Percentiles rank a stretch among this genome's conserved stretches.
These are phyloP conservation scores for Pseudopyrenochaeta lycopersici DNA, from an alignment of 2,329 filamentous ascomycete species.

Conservation along the genomic window DNA sequence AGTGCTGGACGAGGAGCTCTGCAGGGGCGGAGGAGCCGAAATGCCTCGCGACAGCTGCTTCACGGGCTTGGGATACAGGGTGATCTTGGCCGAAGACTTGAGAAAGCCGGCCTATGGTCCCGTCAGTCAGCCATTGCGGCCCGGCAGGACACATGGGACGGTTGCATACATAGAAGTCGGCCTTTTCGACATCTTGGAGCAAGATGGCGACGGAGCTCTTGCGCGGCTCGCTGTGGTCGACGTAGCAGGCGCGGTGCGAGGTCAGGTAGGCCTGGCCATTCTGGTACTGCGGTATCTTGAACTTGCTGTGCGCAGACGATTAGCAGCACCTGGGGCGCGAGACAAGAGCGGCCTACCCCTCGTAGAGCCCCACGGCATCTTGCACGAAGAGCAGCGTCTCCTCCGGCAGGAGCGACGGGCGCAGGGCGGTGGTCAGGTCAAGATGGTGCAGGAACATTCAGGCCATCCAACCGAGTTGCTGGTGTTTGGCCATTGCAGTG, in stretches of 20 bases:
- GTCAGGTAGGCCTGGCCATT: constrained; percentile 97
- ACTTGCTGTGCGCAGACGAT: constrained; percentile 70
- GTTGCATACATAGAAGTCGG: constrained; percentile 70
- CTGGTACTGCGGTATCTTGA: constrained; percentile 92
- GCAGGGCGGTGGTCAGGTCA: constrained; percentile 94
- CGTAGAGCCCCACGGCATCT: constrained; percentile 95
- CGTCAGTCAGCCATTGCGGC: constrained; percentile 22
- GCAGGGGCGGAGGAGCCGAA: constrained; percentile 53
- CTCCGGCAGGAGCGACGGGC: constrained; percentile 90
- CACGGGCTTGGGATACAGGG: constrained; percentile 80
- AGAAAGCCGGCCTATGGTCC: constrained; percentile 79
- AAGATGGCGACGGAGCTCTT: constrained; percentile 86
- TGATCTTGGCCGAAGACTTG: constrained; percentile 94
- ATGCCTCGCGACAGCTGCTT: constrained; percentile 69
- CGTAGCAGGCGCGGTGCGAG: constrained; percentile 93
- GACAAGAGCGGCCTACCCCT: constrained; percentile 73
- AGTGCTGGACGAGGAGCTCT: constrained; percentile 36
- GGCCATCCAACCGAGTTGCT: constrained; percentile 47
- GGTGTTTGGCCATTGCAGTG: constrained; percentile 21
- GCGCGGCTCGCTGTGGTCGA: constrained; percentile 86
- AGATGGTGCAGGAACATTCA: constrained; percentile 98
- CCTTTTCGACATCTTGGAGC: constrained; percentile 87
- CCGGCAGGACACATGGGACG: background rate
- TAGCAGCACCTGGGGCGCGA: constrained; percentile 15
- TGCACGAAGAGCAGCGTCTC: constrained; percentile 96